phyloP scores from a whole-genome alignment of 2,329 filamentous ascomycete genomes.

The Ceratocystis destructans region DNA sequence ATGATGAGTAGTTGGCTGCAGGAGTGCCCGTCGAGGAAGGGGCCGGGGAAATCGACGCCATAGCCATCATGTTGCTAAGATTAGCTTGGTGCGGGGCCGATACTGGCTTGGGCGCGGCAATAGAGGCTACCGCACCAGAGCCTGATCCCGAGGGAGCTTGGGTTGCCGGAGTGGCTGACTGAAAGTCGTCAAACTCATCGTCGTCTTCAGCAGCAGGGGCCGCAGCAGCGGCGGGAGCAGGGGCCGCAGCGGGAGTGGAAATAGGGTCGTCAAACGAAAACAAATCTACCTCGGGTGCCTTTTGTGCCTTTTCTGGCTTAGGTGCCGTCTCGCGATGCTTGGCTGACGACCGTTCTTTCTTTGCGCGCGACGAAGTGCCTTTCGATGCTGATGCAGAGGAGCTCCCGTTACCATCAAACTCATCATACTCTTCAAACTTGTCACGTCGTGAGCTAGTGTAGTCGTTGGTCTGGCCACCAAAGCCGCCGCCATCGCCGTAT shows the following conservation, averaged over 20 bases:
- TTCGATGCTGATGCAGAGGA: conserved; percentile 37
- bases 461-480: conserved; percentile 62
- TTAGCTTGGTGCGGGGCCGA: conserved; percentile 70
- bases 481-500: conserved; percentile 91
- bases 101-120: conserved; percentile 61
- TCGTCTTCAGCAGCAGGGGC: conserved; percentile 44
- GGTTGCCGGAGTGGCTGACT: conserved; percentile 59
- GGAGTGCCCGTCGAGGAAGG: conserved; percentile 42
- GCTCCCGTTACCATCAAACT: conserved; percentile 64
- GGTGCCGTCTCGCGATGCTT: conserved; percentile 45
- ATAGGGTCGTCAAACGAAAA: conserved; percentile 77
- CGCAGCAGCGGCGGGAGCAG: conserved; percentile 23
- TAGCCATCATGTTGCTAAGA: conserved; percentile 63
- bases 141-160: conserved; percentile 31
- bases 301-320: conserved; percentile 43
- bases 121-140: conserved; percentile 34
- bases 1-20: conserved; percentile 50
- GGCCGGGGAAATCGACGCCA: conserved; percentile 69
- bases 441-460: conserved; percentile 51
- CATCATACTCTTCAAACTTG: conserved; percentile 92
- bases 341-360: conserved; percentile 23
- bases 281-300: conserved; percentile 79
- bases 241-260: conserved; percentile 31
- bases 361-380: conserved; percentile 23
- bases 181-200: conserved; percentile 96